Evolutionary conservation across 2,329 filamentous ascomycete species (phyloP).

Genomic region (Rachicladosporium sp.): DNA sequence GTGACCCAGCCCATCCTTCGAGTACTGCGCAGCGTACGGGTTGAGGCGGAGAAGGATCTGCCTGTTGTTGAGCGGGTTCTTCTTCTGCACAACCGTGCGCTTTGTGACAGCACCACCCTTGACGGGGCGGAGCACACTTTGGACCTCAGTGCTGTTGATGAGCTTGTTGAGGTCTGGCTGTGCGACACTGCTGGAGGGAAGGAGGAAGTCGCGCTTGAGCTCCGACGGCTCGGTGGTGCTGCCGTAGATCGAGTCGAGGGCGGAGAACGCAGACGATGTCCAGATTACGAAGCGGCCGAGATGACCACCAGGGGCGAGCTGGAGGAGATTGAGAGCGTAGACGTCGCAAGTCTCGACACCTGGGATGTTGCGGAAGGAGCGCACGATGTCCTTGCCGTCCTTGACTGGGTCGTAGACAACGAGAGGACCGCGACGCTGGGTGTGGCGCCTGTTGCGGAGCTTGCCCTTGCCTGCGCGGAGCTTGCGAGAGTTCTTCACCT

Average conservation of each 20-base stretch:
- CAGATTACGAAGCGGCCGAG: slow-evolving; percentile 98
- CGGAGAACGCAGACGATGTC: slow-evolving; percentile 93
- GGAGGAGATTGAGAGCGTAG: slow-evolving; percentile 92
- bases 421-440: slow-evolving; percentile 93
- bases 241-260: slow-evolving; percentile 94
- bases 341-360: slow-evolving; percentile 95
- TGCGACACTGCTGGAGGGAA: slow-evolving; percentile 81
- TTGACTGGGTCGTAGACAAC: slow-evolving; percentile 94
- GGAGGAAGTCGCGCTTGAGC: slow-evolving; percentile 98
- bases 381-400: slow-evolving; percentile 88
- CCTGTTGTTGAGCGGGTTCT: slow-evolving; percentile 99
- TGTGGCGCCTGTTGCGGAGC: slow-evolving; percentile 89
- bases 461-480: slow-evolving; percentile 98
- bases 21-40: slow-evolving; percentile 87
- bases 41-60: slow-evolving; percentile 97
- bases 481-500: slow-evolving; percentile 95
- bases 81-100: slow-evolving; percentile 90
- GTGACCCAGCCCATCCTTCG: slow-evolving; percentile 72
- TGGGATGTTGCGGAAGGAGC: slow-evolving; percentile 96
- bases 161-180: slow-evolving; percentile 94
- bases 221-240: slow-evolving; percentile 77
- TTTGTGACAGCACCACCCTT: slow-evolving; percentile 85
- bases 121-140: slow-evolving; percentile 84
- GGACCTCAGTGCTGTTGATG: slow-evolving; percentile 98
- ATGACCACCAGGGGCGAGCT: slow-evolving; percentile 97